A percentile compares a stretch with the other conserved stretches of the same genome.
These are phyloP conservation scores for Fusarium burgessii DNA, from an alignment of 2,329 filamentous ascomycete genomes.

Conservation along the genomic window DNA sequence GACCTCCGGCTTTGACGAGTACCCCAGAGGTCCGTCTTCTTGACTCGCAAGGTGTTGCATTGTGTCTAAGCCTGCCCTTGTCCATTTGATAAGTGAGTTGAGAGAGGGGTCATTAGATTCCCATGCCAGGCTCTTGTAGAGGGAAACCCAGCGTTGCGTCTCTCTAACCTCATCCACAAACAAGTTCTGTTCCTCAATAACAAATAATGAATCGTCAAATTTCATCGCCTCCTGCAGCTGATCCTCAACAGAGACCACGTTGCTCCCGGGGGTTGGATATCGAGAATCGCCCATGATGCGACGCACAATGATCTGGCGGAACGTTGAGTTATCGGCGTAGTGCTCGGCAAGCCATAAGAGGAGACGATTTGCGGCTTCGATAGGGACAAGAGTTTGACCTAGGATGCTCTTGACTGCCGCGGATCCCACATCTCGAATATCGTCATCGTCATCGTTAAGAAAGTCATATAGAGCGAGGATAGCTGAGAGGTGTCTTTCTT, in stretches of 20 bases:
- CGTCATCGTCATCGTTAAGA: slow-evolving; percentile 91
- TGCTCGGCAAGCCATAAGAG: slow-evolving; percentile 56
- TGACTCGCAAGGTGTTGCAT: slow-evolving; percentile 54
- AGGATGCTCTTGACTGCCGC: slow-evolving; percentile 61
- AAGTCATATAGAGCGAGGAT: slow-evolving; percentile 78
- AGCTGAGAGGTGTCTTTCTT: slow-evolving; percentile 62
- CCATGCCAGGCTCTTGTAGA: slow-evolving; percentile 54
- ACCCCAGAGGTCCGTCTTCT: slow-evolving; percentile 76
- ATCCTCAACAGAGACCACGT: slow-evolving; percentile 47
- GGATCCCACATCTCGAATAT: slow-evolving; percentile 78
- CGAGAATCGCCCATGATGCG: slow-evolving; percentile 54
- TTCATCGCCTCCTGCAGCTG: slow-evolving; percentile 61
- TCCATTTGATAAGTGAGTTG: slow-evolving; percentile 59
- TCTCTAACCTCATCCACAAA: slow-evolving; percentile 87
- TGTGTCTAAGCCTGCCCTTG: slow-evolving; percentile 59
- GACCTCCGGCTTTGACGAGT: slow-evolving; percentile 75
- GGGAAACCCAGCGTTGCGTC: slow-evolving; percentile 72
- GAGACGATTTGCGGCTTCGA: slow-evolving; percentile 61
- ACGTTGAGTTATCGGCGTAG: slow-evolving; percentile 53
- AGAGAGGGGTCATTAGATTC: slow-evolving; percentile 41
- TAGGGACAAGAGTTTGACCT: slow-evolving; percentile 57
- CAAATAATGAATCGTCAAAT: slow-evolving; percentile 79
- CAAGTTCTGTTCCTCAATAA: slow-evolving; percentile 92
- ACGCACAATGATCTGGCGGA: slow-evolving; percentile 55
- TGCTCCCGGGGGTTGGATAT: slow-evolving; percentile 14